Evolutionary conservation across 2,329 filamentous ascomycete species (phyloP), one percentile per base, ranked within the genome.

Genomic region (Calonectria hongkongensis): DNA sequence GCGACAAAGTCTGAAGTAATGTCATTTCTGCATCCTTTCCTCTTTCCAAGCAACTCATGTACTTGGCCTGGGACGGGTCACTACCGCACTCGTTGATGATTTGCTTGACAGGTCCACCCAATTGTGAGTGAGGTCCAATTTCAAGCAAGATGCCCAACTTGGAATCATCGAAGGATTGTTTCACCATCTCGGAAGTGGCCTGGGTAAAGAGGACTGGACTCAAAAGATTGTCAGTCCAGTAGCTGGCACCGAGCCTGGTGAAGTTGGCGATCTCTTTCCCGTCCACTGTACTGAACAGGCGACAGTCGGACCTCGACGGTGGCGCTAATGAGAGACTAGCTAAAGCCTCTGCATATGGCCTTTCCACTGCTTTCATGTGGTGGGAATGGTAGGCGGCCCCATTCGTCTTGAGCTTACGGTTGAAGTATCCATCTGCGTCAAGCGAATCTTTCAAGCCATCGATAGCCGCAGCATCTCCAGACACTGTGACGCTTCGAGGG

Each of bases 351-450:
- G 10, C 51, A 21, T 58, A 58, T 6, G 51, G 51, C 30, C 15
- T 12, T 39, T 58, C 51, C 5, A 21, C 51, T 7, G n/a, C 33
- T 10, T 58, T 39, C 33, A 58, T 58, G 51, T 58, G 51, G 10
- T 58, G 51, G 1, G 51, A 58, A 58, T 58, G 51, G n/a, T 58
- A 58, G n/a, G 51, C 51, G 7, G 51, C 51, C 10, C 51, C 51
- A 6, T 58, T 58, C 30, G 51, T 58, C 51, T 25, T 58, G 4
- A 58, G 51, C 10, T 58, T 58, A 15, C 51, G 51, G 16, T 58
- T 58, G n/a, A 58, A 58, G 10, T 25, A 58, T 13, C 51, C 18
- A 16, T 15, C 18, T 39, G 51, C 51, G 7, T 58, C 51, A 2
- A 58, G 51, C 4, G n/a, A 39, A n/a, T 58, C 51, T 16, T 58